phyloP scores from a whole-genome alignment of 345 rosid species.

The Geranium rotundifolium region DNA sequence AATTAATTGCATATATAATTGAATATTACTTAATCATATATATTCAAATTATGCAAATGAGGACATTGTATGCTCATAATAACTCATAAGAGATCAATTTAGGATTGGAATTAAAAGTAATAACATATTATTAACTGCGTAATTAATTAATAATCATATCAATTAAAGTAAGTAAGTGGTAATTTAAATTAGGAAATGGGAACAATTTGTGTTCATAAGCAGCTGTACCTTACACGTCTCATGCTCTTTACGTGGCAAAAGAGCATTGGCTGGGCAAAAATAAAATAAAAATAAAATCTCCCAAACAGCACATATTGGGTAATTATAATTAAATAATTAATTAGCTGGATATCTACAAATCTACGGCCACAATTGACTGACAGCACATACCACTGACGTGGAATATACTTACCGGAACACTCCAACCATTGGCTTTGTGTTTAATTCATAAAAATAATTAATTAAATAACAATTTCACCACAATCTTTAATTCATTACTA shows the following conservation, averaged over 20 bases:
- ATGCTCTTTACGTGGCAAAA: neutral
- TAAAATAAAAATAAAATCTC: conserved; percentile 11
- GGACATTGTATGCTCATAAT: no score
- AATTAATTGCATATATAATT: no score
- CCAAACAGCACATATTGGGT: conserved; percentile 14
- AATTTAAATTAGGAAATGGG: neutral
- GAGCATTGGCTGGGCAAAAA: neutral
- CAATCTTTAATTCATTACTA: neutral
- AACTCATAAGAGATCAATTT: no score
- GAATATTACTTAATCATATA: no score
- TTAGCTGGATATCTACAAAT: conserved; percentile 39
- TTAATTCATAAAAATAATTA: conserved; percentile 6
- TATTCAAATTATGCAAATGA: no score
- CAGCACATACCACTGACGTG: conserved; percentile 33
- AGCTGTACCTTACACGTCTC: neutral
- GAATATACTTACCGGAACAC: conserved; percentile 22
- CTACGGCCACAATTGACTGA: conserved; percentile 42
- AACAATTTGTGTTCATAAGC: neutral
- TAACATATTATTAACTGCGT: no score
- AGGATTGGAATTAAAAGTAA: no score
- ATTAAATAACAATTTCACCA: neutral
- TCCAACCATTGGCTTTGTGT: conserved; percentile 56
- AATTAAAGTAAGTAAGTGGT: no score
- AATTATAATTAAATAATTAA: conserved; percentile 13
- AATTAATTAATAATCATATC: no score